Conservation (phyloP, 257 asterid genomes). For the Cordia subcordata region DNA sequence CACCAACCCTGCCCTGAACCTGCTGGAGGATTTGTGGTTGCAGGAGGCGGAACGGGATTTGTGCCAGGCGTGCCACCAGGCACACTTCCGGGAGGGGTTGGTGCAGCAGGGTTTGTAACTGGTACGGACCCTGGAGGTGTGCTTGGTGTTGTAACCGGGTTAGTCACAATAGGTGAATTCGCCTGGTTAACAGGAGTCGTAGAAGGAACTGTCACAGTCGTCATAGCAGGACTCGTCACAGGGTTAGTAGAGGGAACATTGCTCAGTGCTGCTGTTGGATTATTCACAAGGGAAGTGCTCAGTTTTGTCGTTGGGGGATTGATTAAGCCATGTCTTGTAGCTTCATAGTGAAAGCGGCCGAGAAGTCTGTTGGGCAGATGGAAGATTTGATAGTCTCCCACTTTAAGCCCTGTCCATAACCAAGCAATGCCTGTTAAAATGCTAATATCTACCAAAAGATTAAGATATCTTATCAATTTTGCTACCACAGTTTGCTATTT, state of each 20-base stretch:
- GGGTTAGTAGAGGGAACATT: slow-evolving; percentile 48
- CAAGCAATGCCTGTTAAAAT: not conserved
- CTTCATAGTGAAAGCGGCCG: slow-evolving; percentile 11
- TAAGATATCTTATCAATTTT: not conserved
- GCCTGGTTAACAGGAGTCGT: slow-evolving; percentile 24
- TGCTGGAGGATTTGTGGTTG: slow-evolving; percentile 31
- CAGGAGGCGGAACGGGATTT: slow-evolving; percentile 23
- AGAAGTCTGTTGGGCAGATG: slow-evolving; percentile 28
- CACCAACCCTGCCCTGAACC: slow-evolving; percentile 81
- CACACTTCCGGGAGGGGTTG: slow-evolving; percentile 29
- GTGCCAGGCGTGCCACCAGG: not conserved
- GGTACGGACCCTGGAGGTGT: slow-evolving; percentile 30
- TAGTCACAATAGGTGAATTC: slow-evolving; percentile 22
- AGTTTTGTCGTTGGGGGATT: slow-evolving; percentile 64
- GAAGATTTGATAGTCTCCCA: slow-evolving; percentile 14
- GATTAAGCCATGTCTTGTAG: slow-evolving; percentile 31
- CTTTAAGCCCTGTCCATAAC: slow-evolving; percentile 15
- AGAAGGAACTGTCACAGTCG: slow-evolving; percentile 35
- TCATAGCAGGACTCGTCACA: slow-evolving; percentile 19
- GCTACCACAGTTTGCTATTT: no score
- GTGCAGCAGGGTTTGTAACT: slow-evolving; percentile 30
- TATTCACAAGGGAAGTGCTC: slow-evolving; percentile 22
- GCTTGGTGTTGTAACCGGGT: slow-evolving; percentile 40
- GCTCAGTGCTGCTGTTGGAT: slow-evolving; percentile 33
- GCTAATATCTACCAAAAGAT: not conserved